phyloP scores from a whole-genome alignment of 2,329 filamentous ascomycete species.

The Colletotrichum kahawae region DNA sequence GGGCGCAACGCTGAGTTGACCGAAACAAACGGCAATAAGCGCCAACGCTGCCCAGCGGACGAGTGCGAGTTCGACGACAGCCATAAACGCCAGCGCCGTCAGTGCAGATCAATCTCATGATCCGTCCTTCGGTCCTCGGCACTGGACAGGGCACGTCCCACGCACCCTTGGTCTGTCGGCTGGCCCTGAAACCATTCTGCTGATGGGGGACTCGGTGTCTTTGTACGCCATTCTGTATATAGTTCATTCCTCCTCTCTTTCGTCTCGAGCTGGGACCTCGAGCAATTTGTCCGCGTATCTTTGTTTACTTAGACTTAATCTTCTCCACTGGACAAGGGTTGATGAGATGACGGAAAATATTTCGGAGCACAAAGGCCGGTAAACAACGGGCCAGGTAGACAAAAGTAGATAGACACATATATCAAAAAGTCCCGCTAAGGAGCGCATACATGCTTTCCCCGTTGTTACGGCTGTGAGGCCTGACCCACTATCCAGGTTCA shows the following conservation, averaged over 20 bases:
- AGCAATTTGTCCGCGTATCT: not conserved
- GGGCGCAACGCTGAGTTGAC: not conserved
- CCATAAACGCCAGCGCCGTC: not conserved
- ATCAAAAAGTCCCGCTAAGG: not conserved
- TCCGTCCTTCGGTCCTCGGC: not conserved
- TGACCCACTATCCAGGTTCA: conserved; percentile 9
- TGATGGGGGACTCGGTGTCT: not conserved
- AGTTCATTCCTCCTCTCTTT: not conserved
- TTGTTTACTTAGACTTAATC: not conserved
- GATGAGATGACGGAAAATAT: not conserved
- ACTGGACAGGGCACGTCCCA: not conserved
- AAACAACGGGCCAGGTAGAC: not conserved
- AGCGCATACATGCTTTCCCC: not conserved
- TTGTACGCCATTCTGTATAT: not conserved
- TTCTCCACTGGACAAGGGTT: not conserved
- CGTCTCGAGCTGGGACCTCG: not conserved
- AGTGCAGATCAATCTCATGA: not conserved
- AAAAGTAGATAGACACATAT: not conserved
- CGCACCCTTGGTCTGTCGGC: not conserved
- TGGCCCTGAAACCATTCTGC: not conserved
- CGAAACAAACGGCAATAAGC: not conserved
- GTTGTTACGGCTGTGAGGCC: not conserved
- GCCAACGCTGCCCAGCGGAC: not conserved
- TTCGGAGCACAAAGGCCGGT: not conserved
- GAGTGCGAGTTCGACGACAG: not conserved